phyloP scores from a whole-genome alignment of 305 asterid species.

The Ruellia speciosa region DNA sequence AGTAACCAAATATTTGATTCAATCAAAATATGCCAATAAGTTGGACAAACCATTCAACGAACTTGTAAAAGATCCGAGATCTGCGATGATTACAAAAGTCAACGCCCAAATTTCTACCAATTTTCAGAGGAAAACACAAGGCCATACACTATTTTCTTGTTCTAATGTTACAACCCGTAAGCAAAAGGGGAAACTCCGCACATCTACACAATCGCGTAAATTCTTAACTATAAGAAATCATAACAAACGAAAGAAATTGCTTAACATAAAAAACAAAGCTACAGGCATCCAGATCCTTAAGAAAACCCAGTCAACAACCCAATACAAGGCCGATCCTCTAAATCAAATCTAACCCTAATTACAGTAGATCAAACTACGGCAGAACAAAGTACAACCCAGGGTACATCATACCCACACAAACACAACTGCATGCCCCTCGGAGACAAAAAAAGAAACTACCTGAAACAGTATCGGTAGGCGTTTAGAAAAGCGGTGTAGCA shows the following conservation, averaged over 20 bases:
- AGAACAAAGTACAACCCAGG: slow-evolving; percentile 7
- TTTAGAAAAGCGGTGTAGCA: slow-evolving; percentile 35
- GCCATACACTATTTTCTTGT: slow-evolving; percentile 4
- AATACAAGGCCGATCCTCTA: slow-evolving; percentile 13
- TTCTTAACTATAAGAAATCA: background rate
- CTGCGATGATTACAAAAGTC: slow-evolving; percentile 18
- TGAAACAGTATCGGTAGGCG: slow-evolving; percentile 26
- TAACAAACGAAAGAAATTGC: background rate
- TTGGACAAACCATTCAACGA: slow-evolving; percentile 3
- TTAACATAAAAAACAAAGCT: background rate
- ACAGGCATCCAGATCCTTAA: slow-evolving; percentile 20
- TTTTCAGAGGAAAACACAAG: slow-evolving; percentile 5
- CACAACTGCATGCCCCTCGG: background rate
- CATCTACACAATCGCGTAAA: slow-evolving; percentile 9
- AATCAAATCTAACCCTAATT: slow-evolving; percentile 7
- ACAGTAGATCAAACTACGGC: slow-evolving; percentile 3
- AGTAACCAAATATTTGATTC: background rate
- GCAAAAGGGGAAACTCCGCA: background rate
- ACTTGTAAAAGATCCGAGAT: slow-evolving; percentile 18
- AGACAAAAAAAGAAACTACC: slow-evolving; percentile 31
- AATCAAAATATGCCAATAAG: background rate
- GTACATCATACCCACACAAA: slow-evolving; percentile 6
- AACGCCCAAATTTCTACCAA: slow-evolving; percentile 16
- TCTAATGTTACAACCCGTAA: background rate
- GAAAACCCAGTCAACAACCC: slow-evolving; percentile 28